Evolutionary conservation across 1,139 yeast species (phyloP).

Genomic region (Zygoascus sp.): DNA sequence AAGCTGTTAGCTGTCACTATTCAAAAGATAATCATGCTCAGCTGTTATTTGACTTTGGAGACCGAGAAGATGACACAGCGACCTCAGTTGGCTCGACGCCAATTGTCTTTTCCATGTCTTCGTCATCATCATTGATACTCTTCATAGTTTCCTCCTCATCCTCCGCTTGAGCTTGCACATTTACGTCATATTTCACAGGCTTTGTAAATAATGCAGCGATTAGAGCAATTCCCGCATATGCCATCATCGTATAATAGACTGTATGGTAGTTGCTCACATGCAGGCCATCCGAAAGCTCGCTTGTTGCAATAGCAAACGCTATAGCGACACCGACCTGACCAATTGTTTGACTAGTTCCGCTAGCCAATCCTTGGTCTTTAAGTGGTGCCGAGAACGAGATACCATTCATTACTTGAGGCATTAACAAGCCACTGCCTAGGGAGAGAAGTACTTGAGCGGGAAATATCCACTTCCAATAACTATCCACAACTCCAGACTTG

Average conservation of each 20-base stretch:
- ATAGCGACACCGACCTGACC: conserved; percentile 30
- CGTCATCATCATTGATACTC: neutral
- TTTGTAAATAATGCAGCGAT: conserved; percentile 15
- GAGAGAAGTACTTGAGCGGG: conserved; percentile 28
- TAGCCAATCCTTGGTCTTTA: conserved; percentile 35
- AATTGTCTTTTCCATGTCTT: neutral
- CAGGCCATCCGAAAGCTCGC: conserved; percentile 20
- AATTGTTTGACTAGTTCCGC: conserved; percentile 32
- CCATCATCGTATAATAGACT: conserved; percentile 20
- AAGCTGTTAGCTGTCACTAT: too few species aligned
- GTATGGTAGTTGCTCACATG: conserved; percentile 12
- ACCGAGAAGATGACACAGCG: neutral
- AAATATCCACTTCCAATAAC: conserved; percentile 33
- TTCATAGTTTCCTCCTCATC: neutral
- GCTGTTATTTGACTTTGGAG: too few species aligned
- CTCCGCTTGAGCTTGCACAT: neutral
- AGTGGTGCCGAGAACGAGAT: conserved; percentile 32
- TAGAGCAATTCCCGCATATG: conserved; percentile 17
- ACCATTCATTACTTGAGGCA: conserved; percentile 23
- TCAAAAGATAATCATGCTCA: too few species aligned
- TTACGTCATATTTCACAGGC: conserved; percentile 1
- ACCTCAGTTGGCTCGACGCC: neutral
- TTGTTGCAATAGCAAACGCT: conserved; percentile 28
- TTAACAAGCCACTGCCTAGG: conserved; percentile 21
- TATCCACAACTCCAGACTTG: conserved; percentile 21